Evolutionary conservation across 768 basidiomycete genomes (phyloP).

Genomic region (Krasilnikovozyma curviuscula): DNA sequence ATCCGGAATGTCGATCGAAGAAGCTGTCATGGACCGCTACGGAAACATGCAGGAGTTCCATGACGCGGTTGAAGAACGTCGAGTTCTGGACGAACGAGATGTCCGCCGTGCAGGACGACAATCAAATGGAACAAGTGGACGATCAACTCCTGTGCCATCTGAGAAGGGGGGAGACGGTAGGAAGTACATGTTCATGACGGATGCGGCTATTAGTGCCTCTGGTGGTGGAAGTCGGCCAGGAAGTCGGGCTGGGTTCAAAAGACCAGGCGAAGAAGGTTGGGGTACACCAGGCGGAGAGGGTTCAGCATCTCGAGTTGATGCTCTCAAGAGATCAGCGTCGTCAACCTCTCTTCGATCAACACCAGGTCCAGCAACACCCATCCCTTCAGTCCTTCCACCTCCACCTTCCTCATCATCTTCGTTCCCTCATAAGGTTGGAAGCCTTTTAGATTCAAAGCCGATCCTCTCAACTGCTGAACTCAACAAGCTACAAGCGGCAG

Average conservation of each 20-base stretch:
- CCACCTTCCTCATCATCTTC: slow-evolving; percentile 35
- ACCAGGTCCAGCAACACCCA: slow-evolving; percentile 40
- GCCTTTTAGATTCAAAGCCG: slow-evolving; percentile 18
- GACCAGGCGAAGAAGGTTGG: slow-evolving; percentile 46
- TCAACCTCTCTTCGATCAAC: slow-evolving; percentile 5
- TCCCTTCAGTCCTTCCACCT: slow-evolving; percentile 81
- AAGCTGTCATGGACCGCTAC: slow-evolving; percentile 75
- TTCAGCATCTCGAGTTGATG: slow-evolving; percentile 2
- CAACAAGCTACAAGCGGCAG: slow-evolving; percentile 82
- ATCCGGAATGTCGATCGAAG: slow-evolving; percentile 35
- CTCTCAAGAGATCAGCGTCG: not conserved
- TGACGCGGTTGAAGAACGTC: slow-evolving; percentile 70
- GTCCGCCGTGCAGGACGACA: slow-evolving; percentile 24
- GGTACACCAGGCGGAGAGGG: slow-evolving; percentile 35
- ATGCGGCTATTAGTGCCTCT: slow-evolving; percentile 24
- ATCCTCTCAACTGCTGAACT: slow-evolving; percentile 35
- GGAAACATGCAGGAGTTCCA: slow-evolving; percentile 67
- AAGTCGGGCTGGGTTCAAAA: slow-evolving; percentile 69
- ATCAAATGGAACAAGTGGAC: slow-evolving; percentile 26
- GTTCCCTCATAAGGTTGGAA: not conserved
- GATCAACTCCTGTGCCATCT: slow-evolving; percentile 19
- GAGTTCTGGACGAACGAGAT: slow-evolving; percentile 58
- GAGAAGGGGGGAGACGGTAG: slow-evolving; percentile 21
- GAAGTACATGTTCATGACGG: slow-evolving; percentile 26
- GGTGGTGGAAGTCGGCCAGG: slow-evolving; percentile 38